Conservation (phyloP, 2,329 filamentous ascomycete species). For the Pseudopyricularia javanii region DNA sequence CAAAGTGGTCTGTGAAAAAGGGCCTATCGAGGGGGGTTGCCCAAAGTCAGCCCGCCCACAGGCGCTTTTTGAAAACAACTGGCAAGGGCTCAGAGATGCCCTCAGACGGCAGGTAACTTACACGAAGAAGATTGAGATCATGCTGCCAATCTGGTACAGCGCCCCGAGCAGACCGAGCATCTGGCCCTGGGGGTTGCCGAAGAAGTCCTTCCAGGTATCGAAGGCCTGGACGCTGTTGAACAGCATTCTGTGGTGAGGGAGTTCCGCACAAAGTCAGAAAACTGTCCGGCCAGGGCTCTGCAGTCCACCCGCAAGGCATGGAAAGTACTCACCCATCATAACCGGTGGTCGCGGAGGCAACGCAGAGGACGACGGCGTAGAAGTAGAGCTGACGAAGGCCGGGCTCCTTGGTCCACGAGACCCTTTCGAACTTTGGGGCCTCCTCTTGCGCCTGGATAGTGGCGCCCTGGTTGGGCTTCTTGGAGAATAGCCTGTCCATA, state of each 20-base stretch:
- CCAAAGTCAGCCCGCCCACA: not conserved
- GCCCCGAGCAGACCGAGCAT: conserved; percentile 41
- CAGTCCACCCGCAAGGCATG: too few species aligned
- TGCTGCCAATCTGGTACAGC: conserved; percentile 46
- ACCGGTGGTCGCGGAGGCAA: conserved; percentile 43
- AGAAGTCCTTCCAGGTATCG: conserved; percentile 31
- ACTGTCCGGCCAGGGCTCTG: not conserved
- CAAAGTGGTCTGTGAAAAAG: conserved; percentile 39
- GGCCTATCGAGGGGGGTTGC: conserved; percentile 19
- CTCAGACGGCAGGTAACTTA: conserved; percentile 11
- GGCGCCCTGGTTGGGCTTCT: conserved; percentile 13
- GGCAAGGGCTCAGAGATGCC: not conserved
- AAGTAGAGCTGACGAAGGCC: conserved; percentile 44
- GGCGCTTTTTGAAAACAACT: not conserved
- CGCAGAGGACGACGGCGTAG: conserved; percentile 34
- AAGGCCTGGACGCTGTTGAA: conserved; percentile 32
- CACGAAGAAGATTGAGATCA: conserved; percentile 44
- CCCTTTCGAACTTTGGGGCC: conserved; percentile 34
- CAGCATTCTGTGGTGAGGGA: conserved; percentile 21
- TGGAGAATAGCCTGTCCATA: conserved; percentile 12
- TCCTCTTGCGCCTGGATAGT: conserved; percentile 25
- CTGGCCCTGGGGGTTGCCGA: conserved; percentile 29
- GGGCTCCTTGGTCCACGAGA: conserved; percentile 41
- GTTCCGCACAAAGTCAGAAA: not conserved
- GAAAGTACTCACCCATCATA: conserved; percentile 34